phyloP scores from a whole-genome alignment of 441 rosid species.

The Aleurites moluccanus region DNA sequence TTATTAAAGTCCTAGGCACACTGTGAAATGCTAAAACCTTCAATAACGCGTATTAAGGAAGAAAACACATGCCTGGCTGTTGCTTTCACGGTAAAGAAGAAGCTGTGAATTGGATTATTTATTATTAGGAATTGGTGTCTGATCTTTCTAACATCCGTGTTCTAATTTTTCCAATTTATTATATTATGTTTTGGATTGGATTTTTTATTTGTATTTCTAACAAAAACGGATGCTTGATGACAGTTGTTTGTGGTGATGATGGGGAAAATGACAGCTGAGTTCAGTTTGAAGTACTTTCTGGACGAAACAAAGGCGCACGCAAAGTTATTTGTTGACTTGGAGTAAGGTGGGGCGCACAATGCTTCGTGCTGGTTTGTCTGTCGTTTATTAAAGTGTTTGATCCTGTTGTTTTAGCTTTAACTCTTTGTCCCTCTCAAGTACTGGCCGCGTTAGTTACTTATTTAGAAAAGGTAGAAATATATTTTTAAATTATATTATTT shows the following conservation, averaged over 20 bases:
- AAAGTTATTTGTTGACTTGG: background rate
- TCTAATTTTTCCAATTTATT: no score
- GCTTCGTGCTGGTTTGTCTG: slow-evolving; percentile 10
- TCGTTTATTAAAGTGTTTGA: background rate
- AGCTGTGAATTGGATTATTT: background rate
- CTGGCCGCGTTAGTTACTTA: no score
- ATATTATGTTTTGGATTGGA: background rate
- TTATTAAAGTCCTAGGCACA: background rate
- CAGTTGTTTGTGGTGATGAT: slow-evolving; percentile 16
- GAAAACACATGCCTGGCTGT: background rate
- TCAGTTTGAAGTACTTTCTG: background rate
- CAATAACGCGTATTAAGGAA: background rate
- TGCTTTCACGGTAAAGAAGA: slow-evolving; percentile 10
- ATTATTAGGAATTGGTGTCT: no score
- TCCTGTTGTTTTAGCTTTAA: background rate
- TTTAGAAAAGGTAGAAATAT: no score
- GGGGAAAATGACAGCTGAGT: background rate
- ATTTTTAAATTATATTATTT: no score
- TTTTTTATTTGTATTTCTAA: background rate
- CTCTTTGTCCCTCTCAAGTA: no score
- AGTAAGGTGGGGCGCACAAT: background rate
- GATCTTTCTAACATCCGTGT: no score
- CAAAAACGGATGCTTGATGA: background rate
- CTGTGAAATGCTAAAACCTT: background rate
- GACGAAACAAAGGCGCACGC: background rate